Base-by-base conservation (phyloP, 2,329 filamentous ascomycete species). In the Fusarium mundagurra region DNA sequence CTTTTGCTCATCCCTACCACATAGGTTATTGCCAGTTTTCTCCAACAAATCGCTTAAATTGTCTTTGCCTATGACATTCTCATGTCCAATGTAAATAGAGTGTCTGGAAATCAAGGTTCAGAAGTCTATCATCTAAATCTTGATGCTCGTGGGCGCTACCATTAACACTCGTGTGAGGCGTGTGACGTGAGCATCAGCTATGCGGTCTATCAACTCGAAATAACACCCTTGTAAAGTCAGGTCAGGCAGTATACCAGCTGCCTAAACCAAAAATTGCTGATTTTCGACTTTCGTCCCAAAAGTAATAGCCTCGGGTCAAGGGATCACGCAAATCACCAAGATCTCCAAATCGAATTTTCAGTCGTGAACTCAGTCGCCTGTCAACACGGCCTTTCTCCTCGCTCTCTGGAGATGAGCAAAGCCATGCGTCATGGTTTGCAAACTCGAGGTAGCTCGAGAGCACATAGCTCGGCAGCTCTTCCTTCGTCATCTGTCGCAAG, bases 1-100 rank as follows among this genome's bases (percentile, higher is more conserved):
- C 4, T 5, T 43, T 0, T 24, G 17, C 16, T 24, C n/a, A 16
- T 2, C n/a, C 41, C 41, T 17, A 24, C n/a, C 18, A 44, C 10
- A 18, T 24, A 44, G 10, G n/a, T 12, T 20, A 14, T 41, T 9
- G 5, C 41, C 16, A 5, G 0, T 24, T 2, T 44, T 1, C n/a
- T 44, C 10, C 5, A 18, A 18, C 10, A 44, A 24, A 12, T n/a
- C 5, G 2, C 24, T 4, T 24, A 5, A 17, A 18, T 8, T 24
- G 10, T 8, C n/a, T 18, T 18, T 44, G 16, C 41, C 41, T 24
- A 24, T 5, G 17, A 4, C 10, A 24, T 44, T 44, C n/a, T 24
- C 10, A 44, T 24, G n/a, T 44, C 4, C 6, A 16, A 24, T 12
- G 6, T 16, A 44, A 29, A n/a, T n/a, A n/a, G n/a, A n/a, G n/a